phyloP scores from a whole-genome alignment of 75 land plant species.

The Picea glauca region DNA sequence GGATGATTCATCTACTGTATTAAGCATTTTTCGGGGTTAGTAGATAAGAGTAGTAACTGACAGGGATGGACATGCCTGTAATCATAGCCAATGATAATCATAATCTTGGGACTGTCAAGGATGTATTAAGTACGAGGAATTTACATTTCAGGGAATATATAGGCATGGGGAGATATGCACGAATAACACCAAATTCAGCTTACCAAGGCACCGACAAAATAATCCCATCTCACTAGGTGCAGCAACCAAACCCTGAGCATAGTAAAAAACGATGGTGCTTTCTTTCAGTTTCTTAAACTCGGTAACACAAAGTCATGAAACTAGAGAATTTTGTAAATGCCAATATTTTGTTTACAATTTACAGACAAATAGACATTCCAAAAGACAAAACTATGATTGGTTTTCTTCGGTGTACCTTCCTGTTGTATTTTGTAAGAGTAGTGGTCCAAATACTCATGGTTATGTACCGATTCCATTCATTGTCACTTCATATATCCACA shows the following conservation, averaged over 20 bases:
- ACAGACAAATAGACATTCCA: not conserved
- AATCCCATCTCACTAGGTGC: not conserved
- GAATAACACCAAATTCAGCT: not conserved
- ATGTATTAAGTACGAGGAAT: not conserved
- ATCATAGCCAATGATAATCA: not conserved
- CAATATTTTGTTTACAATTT: not conserved
- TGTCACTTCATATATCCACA: not conserved
- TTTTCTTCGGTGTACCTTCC: not conserved
- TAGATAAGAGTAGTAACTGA: not conserved
- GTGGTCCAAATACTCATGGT: not conserved
- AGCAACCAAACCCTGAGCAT: not conserved
- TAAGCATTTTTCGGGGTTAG: not conserved
- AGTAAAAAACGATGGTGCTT: not conserved
- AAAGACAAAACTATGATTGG: not conserved
- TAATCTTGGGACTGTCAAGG: not conserved
- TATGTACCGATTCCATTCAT: not conserved
- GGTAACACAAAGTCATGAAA: not conserved
- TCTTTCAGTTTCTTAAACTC: not conserved
- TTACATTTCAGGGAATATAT: not conserved
- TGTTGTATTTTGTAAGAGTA: not conserved
- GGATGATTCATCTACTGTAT: not conserved
- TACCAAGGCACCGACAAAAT: not conserved
- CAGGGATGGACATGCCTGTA: not conserved
- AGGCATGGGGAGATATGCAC: not conserved
- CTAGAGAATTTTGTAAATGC: not conserved